These are phyloP conservation scores for Aspergillus tubingensis DNA, from an alignment of 2,329 filamentous ascomycete genomes.

Conservation along the genomic window DNA sequence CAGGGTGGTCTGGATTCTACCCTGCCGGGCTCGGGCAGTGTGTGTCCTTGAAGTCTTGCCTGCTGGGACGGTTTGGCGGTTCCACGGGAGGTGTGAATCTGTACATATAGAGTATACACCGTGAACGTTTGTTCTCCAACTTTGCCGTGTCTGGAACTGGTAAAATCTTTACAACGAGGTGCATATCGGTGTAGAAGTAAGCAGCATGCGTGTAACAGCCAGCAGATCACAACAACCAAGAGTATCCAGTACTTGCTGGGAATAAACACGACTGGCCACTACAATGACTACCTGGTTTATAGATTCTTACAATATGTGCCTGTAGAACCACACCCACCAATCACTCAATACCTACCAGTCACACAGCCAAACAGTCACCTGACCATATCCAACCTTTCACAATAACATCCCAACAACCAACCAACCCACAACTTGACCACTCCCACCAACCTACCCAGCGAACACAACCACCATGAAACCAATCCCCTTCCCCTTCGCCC, in stretches of 20 bases:
- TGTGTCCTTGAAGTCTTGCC: constrained; percentile 1
- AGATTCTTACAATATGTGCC: no score
- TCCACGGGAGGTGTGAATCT: constrained; percentile 21
- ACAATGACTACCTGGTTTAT: no score
- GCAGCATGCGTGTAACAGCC: background rate
- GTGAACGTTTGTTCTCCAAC: constrained; percentile 10
- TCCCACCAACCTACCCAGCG: background rate
- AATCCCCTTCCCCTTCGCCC: constrained; percentile 61
- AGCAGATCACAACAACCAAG: background rate
- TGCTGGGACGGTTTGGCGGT: constrained; percentile 1
- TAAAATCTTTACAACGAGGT: background rate
- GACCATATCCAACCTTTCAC: constrained; percentile 1
- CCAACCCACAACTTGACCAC: background rate
- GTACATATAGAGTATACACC: constrained; percentile 34
- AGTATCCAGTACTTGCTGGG: background rate
- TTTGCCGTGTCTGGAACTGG: background rate
- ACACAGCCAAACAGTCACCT: constrained; percentile 6
- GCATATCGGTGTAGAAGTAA: background rate
- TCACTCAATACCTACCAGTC: background rate
- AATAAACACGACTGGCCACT: no score
- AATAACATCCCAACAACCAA: no score
- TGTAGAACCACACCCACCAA: no score
- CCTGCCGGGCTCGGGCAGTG: background rate
- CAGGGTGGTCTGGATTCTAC: background rate
- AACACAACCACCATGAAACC: constrained; percentile 32